Evolutionary conservation across 2,329 filamentous ascomycete species (phyloP), one percentile per base, ranked within the genome.

Genomic region (Macrophomina tecta): DNA sequence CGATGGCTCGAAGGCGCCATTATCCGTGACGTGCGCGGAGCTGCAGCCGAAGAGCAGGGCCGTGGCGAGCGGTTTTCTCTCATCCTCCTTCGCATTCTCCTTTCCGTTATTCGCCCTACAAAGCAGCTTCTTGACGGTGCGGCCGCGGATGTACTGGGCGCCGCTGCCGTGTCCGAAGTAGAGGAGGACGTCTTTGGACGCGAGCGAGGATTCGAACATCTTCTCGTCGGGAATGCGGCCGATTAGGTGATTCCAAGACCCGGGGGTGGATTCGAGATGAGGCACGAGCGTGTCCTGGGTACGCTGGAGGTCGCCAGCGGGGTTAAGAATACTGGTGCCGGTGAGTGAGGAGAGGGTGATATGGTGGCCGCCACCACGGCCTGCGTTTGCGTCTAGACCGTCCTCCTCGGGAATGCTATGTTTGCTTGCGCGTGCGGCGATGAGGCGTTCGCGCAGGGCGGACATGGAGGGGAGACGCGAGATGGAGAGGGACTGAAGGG

Each of bases 91-190:
- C n/a, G 23, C 23, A 23, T 12, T 34, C 23, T 45, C n/a, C 45
- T 69, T 40, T 53, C 18, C 64, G 2, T 38, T 32, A 3, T 14
- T 30, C 2, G 16, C 5, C 18, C 68, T 63, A 68, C 86, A 88
- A 14, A 90, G 87, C 12, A 98, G 86, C 67, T 88, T 89, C 65
- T 92, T 90, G 70, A 99, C 89, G 1, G 92, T 92, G 71, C 92
- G 89, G 12, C 91, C 89, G 36, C 94, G 90, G 67, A 99, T 93
- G 79, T 97, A 99, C 79, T 99, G 95, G 34, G 92, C 92, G 28
- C 94, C 95, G 70, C 92, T 94, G 68, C 95, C 95, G 80, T 99
- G 95, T 1, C 95, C 95, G 78, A 99, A 98, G 82, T 99, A 99
- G 11, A 99, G 84, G 30, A 97, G 82, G 2, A 97, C 82, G 67